These are phyloP conservation scores for Tulasnella sp. DNA, from an alignment of 768 basidiomycete genomes.

Conservation along the genomic window DNA sequence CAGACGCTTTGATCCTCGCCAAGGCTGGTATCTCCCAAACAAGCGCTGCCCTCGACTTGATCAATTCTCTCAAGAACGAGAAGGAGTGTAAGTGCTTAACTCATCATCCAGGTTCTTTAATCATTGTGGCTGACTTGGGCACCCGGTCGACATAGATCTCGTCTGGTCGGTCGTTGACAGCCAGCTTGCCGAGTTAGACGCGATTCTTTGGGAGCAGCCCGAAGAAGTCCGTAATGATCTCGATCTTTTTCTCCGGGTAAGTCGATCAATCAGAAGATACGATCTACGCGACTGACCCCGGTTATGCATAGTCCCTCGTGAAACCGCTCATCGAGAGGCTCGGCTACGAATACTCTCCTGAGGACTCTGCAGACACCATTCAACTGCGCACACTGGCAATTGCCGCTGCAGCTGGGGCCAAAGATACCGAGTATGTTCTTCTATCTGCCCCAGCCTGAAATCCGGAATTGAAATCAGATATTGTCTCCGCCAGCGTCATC, in stretches of 20 bases:
- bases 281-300: neutral
- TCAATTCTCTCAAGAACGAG: conserved; percentile 67
- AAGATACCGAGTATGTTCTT: conserved; percentile 39
- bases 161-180: conserved; percentile 72
- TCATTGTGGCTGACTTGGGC: conserved; percentile 19
- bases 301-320: conserved; percentile 42
- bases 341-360: conserved; percentile 67
- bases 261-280: conserved; percentile 31
- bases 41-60: conserved; percentile 70
- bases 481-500: conserved; percentile 51
- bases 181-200: conserved; percentile 53
- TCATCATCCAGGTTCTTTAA: conserved; percentile 20
- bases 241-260: conserved; percentile 58
- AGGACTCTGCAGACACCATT: conserved; percentile 64
- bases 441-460: neutral
- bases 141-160: conserved; percentile 50
- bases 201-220: conserved; percentile 81
- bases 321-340: conserved; percentile 71
- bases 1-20: conserved; percentile 75
- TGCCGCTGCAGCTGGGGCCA: conserved; percentile 49
- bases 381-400: conserved; percentile 76
- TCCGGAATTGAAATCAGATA: conserved; percentile 16
- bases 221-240: conserved; percentile 49
- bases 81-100: conserved; percentile 58
- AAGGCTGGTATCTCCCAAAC: conserved; percentile 74